phyloP scores from a whole-genome alignment of 2,329 filamentous ascomycete genomes.

The Cladosporium sphaerospermum region DNA sequence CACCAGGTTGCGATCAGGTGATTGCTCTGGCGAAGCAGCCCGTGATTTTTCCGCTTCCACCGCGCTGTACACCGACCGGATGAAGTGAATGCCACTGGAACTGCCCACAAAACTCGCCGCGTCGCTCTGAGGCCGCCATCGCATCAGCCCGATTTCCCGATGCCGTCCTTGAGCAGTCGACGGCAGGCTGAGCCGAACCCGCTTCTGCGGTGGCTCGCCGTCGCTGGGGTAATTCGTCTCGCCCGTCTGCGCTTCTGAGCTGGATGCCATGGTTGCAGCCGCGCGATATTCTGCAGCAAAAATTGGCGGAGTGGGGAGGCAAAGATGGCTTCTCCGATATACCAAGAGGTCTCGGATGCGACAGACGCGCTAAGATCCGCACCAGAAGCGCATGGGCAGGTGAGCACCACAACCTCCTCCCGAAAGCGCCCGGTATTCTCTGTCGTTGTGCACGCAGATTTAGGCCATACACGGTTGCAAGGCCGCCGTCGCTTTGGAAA shows the following conservation, averaged over 20 bases:
- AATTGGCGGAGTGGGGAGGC: neutral
- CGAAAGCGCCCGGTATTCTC: neutral
- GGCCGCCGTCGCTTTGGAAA: neutral
- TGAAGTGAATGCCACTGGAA: slow-evolving; percentile 54
- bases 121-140: slow-evolving; percentile 41
- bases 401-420: neutral
- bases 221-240: slow-evolving; percentile 3
- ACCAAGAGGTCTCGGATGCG: slow-evolving; percentile 8
- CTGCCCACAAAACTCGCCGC: slow-evolving; percentile 52
- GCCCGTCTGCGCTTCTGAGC: neutral
- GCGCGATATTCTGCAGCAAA: neutral
- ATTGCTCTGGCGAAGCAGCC: slow-evolving; percentile 10
- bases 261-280: slow-evolving; percentile 1
- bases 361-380: slow-evolving; percentile 8
- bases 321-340: neutral
- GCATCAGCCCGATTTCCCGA: slow-evolving; percentile 47
- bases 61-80: slow-evolving; percentile 49
- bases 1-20: slow-evolving; percentile 35
- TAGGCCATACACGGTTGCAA: neutral
- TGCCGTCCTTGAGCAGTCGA: slow-evolving; percentile 16
- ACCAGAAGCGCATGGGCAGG: neutral
- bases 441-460: neutral
- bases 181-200: slow-evolving; percentile 7
- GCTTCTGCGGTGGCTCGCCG: slow-evolving; percentile 8
- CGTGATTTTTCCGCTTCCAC: slow-evolving; percentile 26